Evolutionary conservation across 192 early-diverging fungal species (phyloP).

Genomic region (Diversispora epigaea): DNA sequence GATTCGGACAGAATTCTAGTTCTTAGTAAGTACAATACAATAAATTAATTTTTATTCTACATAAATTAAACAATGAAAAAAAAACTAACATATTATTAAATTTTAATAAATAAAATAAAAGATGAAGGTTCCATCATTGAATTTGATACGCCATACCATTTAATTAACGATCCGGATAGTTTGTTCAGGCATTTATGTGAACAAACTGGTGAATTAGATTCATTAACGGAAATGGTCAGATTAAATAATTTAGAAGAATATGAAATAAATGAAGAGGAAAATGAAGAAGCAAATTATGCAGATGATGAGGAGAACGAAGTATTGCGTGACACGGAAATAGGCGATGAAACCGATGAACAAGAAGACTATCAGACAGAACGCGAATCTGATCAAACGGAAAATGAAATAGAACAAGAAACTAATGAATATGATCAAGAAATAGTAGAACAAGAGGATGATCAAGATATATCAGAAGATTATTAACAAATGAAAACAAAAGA

Average conservation of each 20-base stretch:
- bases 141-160: constrained; percentile 72
- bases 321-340: too few relatives aligned
- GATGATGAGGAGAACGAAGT: too few relatives aligned
- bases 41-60: background rate
- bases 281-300: too few relatives aligned
- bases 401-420: too few relatives aligned
- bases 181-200: constrained; percentile 76
- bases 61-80: background rate
- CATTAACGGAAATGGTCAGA: constrained; percentile 61
- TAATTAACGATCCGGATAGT: constrained; percentile 63
- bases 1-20: constrained; percentile 70
- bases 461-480: too few relatives aligned
- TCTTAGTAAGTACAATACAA: constrained; percentile 3
- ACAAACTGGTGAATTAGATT: constrained; percentile 79
- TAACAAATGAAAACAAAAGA: too few relatives aligned
- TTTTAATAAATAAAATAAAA: background rate
- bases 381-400: too few relatives aligned
- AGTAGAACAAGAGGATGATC: too few relatives aligned
- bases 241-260: constrained; percentile 31
- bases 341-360: too few relatives aligned
- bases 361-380: too few relatives aligned
- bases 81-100: background rate
- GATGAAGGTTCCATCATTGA: constrained; percentile 78
- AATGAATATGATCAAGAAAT: too few relatives aligned
- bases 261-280: background rate